A percentile compares a stretch with the other conserved stretches of the same genome.
Evolutionary conservation across 2,329 filamentous ascomycete species (phyloP).

Genomic region (Colletotrichum limetticola): DNA sequence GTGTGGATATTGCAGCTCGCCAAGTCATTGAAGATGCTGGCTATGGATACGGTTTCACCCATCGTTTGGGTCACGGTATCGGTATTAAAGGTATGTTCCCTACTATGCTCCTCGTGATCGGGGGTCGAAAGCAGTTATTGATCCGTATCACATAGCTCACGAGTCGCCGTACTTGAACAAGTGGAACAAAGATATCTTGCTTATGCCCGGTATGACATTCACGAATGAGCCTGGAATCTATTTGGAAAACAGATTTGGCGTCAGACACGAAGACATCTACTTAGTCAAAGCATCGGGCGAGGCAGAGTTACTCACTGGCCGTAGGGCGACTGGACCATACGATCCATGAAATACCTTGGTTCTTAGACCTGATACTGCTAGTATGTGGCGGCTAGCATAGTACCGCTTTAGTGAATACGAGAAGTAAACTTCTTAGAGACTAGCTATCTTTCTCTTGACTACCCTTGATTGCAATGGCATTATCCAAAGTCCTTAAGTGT

Average conservation of each 20-base stretch:
- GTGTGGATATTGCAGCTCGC: conserved; percentile 70
- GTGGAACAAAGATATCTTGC: conserved; percentile 59
- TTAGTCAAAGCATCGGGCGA: conserved; percentile 64
- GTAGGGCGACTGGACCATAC: conserved; percentile 62
- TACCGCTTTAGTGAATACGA: too few species aligned
- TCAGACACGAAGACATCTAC: conserved; percentile 71
- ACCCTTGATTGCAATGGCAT: too few species aligned
- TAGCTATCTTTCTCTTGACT: too few species aligned
- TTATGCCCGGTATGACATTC: conserved; percentile 70
- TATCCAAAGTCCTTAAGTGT: too few species aligned
- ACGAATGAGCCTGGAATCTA: conserved; percentile 74
- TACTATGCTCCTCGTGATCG: fast-evolving
- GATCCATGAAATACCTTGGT: conserved; percentile 50
- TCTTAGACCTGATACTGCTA: too few species aligned
- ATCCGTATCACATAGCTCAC: conserved; percentile 53
- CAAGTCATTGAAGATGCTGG: conserved; percentile 66
- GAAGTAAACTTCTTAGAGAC: too few species aligned
- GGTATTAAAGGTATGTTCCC: conserved; percentile 62
- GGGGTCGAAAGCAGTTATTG: background rate
- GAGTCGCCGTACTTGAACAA: conserved; percentile 74
- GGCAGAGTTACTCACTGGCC: conserved; percentile 66
- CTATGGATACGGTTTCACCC: conserved; percentile 69
- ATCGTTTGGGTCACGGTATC: conserved; percentile 72
- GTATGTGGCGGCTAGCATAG: too few species aligned
- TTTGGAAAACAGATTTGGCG: conserved; percentile 67